phyloP scores from a whole-genome alignment of 257 asterid species.

The Thymus quinquecostatus region DNA sequence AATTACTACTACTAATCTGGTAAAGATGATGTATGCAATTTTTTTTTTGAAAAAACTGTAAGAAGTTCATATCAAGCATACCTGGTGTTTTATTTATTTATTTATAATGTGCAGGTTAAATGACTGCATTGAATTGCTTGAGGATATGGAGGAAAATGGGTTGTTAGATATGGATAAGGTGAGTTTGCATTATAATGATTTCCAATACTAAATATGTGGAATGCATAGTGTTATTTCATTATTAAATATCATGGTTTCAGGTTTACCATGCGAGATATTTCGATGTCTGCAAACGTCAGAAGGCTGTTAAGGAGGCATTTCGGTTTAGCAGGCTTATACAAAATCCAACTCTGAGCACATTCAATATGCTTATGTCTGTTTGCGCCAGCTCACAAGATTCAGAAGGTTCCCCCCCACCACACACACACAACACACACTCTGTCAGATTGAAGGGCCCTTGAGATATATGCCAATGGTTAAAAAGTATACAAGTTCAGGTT shows the following conservation, averaged over 20 bases:
- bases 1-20: constrained; percentile 17
- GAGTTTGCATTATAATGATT: constrained; percentile 35
- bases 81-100: constrained; percentile 23
- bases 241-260: constrained; percentile 48
- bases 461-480: constrained; percentile 15
- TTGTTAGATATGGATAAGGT: constrained; percentile 85
- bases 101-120: constrained; percentile 52
- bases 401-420: constrained; percentile 52
- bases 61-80: constrained; percentile 25
- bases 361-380: constrained; percentile 97
- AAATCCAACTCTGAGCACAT: constrained; percentile 92
- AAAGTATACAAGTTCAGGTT: constrained; percentile 19
- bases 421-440: not conserved
- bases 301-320: constrained; percentile 82
- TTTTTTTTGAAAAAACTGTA: not conserved
- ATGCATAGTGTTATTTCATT: constrained; percentile 27
- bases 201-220: constrained; percentile 23
- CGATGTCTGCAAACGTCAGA: constrained; percentile 77
- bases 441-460: constrained; percentile 13
- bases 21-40: not conserved
- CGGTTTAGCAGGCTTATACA: constrained; percentile 76
- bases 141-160: constrained; percentile 76
- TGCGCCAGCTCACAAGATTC: constrained; percentile 84
- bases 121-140: constrained; percentile 84
- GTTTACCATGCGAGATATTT: constrained; percentile 83